Conservation (phyloP, 805 yeast genomes). For the Myxozyma kluyveri region DNA sequence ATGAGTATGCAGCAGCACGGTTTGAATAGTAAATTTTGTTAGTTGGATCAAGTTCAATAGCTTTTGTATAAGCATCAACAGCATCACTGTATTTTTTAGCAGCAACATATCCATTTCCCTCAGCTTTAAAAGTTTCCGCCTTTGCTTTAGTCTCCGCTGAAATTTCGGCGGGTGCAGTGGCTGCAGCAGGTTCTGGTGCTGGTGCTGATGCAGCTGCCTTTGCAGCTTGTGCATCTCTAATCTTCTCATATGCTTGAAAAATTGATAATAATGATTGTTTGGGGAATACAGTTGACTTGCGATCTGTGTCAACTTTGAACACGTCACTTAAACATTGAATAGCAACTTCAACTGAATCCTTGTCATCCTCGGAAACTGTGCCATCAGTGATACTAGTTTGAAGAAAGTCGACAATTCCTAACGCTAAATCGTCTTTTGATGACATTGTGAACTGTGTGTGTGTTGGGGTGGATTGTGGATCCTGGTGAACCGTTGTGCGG, state of each 20-base stretch:
- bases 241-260: constrained; percentile 48
- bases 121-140: constrained; percentile 81
- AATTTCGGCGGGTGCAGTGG: constrained; percentile 31
- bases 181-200: constrained; percentile 30
- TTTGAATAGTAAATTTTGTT: constrained; percentile 87
- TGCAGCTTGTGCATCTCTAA: constrained; percentile 23
- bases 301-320: constrained; percentile 59
- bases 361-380: constrained; percentile 69
- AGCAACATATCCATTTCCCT: constrained; percentile 91
- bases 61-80: constrained; percentile 72
- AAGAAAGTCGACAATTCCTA: constrained; percentile 71
- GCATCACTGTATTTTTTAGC: constrained; percentile 68
- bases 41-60: constrained; percentile 63
- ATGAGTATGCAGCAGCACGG: constrained; percentile 95
- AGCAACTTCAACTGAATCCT: constrained; percentile 90
- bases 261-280: constrained; percentile 48
- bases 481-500: too few species aligned
- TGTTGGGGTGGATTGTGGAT: too few species aligned
- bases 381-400: constrained; percentile 57
- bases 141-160: constrained; percentile 53
- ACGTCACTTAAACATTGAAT: constrained; percentile 77
- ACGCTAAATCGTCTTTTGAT: constrained; percentile 44
- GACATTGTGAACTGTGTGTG: constrained; percentile 3
- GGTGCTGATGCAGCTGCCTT: constrained; percentile 26
- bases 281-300: constrained; percentile 35